A percentile compares a stretch with the other conserved stretches of the same genome.
These are phyloP conservation scores for Circinella minor DNA, from an alignment of 371 early-diverging fungal species.

Conservation along the genomic window DNA sequence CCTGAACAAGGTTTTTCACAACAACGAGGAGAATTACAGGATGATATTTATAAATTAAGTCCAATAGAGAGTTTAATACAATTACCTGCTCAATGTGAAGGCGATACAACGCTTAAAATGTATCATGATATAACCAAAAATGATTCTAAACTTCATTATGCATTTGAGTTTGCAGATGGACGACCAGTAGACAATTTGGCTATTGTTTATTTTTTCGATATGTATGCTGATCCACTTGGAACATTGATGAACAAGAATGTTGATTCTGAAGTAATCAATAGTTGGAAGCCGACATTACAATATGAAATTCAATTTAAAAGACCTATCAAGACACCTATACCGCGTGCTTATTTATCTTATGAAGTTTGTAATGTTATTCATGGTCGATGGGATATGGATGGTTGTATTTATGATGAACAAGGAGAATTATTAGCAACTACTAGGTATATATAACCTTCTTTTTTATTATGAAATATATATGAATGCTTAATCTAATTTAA, in stretches of 20 bases:
- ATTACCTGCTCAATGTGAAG: neutral
- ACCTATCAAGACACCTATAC: slow-evolving; percentile 11
- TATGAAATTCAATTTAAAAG: slow-evolving; percentile 47
- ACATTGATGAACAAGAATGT: neutral
- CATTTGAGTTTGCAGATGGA: neutral
- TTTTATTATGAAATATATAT: neutral
- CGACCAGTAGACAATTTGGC: neutral
- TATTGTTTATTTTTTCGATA: neutral
- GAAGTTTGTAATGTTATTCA: slow-evolving; percentile 35
- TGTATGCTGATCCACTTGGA: neutral
- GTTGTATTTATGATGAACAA: slow-evolving; percentile 35
- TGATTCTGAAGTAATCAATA: neutral
- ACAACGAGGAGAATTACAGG: no score
- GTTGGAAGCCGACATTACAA: slow-evolving; percentile 52
- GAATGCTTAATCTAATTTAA: neutral
- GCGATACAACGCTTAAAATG: neutral
- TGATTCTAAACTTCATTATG: neutral
- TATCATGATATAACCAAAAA: neutral
- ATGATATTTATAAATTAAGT: neutral
- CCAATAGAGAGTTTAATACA: neutral
- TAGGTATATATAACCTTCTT: neutral
- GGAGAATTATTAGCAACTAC: slow-evolving; percentile 40
- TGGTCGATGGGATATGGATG: slow-evolving; percentile 41
- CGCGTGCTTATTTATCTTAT: neutral
- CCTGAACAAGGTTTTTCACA: neutral